Evolutionary conservation across 768 basidiomycete genomes (phyloP), one percentile per base, ranked within the genome.

Genomic region (Neoboletus subvelutipes): DNA sequence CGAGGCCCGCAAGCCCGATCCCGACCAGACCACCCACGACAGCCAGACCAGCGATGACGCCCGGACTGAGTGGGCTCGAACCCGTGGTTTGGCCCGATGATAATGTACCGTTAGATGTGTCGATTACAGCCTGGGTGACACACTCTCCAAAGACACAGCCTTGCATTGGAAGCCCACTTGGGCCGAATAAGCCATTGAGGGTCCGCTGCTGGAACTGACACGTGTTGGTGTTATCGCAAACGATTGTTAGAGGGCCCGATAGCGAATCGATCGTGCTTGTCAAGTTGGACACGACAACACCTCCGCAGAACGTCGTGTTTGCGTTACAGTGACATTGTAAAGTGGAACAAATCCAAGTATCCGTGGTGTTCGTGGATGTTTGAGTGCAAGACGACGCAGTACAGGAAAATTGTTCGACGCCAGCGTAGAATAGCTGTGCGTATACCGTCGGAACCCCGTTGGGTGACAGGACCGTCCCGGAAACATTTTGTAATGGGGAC

Each of bases 321-420:
- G 79, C 54, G 37, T 85, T 77, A 71, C 95, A 98, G 4, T 77
- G 82, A 67, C 95, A 98, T 55, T 78, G 63, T 20, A 98, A 79
- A 63, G 85, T 81, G 45, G 83, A 77, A 61, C 95, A 98, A 18
- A 74, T 75, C 87, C 88, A 97, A 5, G 71, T 69, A 50, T 80
- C 75, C 22, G 82, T 70, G 5, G 72, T 56, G 37, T 63, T 69
- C 10, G 73, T 70, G 34, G 80, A 70, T 17, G 76, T 74, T 71
- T 96, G 93, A 0, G 68, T 73, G 74, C 95, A 97, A 7, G 78
- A 75, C 59, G 83, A 76, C 0, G 92, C 92, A 11, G 74, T 58
- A 69, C 95, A 98, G 70, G 82, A 90, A 74, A 98, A 98, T 66
- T 97, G 93, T 67, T 94, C 91, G 33, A 86, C 83, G 11, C 89